Percentiles rank a stretch among this genome's conserved stretches.
Conservation (phyloP, 2,329 filamentous ascomycete species). For the Penicillium paneum region DNA sequence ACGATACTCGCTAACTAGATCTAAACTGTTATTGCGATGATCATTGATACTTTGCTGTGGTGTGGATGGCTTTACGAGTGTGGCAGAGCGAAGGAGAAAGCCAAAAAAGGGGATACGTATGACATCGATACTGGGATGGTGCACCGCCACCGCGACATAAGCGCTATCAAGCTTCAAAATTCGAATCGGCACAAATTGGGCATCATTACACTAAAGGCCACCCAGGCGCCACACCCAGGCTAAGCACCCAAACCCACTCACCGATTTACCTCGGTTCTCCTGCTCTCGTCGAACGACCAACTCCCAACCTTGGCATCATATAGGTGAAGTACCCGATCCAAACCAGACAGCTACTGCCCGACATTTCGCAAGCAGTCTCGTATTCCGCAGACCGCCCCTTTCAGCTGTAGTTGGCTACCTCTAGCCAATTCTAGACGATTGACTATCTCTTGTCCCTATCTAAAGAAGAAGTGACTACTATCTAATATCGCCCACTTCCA, state of each 20-base stretch:
- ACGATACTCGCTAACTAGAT: not conserved
- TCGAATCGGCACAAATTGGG: not conserved
- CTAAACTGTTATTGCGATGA: not conserved
- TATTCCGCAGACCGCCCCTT: too few species aligned
- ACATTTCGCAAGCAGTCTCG: too few species aligned
- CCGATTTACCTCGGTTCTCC: not conserved
- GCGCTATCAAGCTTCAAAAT: not conserved
- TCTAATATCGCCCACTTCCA: not conserved
- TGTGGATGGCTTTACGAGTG: not conserved
- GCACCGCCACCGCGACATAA: not conserved
- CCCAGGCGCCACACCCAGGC: not conserved
- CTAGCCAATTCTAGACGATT: not conserved
- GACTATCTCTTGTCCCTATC: too few species aligned
- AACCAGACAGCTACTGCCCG: too few species aligned
- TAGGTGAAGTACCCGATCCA: too few species aligned
- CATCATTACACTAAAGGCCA: too few species aligned
- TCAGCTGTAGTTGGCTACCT: too few species aligned
- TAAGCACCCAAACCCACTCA: not conserved
- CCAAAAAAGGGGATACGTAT: not conserved
- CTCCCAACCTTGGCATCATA: too few species aligned
- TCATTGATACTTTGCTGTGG: not conserved
- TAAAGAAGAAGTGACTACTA: not conserved
- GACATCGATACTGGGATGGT: too few species aligned
- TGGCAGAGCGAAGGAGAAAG: not conserved
- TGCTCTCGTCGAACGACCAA: not conserved